phyloP scores from a whole-genome alignment of 371 early-diverging fungal genomes.

The Mucor lusitanicus region DNA sequence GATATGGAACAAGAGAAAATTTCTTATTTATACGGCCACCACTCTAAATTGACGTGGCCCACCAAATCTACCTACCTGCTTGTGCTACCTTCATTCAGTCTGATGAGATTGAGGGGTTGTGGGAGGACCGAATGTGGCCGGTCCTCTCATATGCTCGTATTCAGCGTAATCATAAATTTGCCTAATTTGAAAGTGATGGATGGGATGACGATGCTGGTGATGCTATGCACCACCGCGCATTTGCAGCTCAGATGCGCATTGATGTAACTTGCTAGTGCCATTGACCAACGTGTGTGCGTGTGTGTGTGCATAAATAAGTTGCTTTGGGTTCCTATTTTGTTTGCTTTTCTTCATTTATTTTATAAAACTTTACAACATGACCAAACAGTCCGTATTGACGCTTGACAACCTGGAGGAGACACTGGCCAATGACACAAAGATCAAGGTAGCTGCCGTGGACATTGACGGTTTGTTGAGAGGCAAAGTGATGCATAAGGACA shows the following conservation, averaged over 20 bases:
- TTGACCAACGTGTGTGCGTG: neutral
- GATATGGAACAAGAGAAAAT: neutral
- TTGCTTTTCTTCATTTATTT: conserved; percentile 2
- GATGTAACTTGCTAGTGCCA: neutral
- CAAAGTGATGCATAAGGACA: conserved; percentile 69
- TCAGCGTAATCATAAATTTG: neutral
- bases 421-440: conserved; percentile 46
- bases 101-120: neutral
- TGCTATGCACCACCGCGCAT: too few species aligned
- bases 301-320: neutral
- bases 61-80: neutral
- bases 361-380: neutral
- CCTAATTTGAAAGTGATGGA: neutral
- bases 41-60: neutral
- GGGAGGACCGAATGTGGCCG: neutral
- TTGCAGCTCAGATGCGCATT: neutral
- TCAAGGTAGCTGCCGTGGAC: conserved; percentile 73
- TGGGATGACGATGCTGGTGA: neutral
- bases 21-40: neutral
- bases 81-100: neutral
- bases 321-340: neutral
- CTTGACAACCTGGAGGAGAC: conserved; percentile 29
- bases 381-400: conserved; percentile 15
- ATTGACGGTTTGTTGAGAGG: conserved; percentile 81
- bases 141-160: neutral